phyloP scores from a whole-genome alignment of 163 green algal species.

The Chlamydomonas reinhardtii region DNA sequence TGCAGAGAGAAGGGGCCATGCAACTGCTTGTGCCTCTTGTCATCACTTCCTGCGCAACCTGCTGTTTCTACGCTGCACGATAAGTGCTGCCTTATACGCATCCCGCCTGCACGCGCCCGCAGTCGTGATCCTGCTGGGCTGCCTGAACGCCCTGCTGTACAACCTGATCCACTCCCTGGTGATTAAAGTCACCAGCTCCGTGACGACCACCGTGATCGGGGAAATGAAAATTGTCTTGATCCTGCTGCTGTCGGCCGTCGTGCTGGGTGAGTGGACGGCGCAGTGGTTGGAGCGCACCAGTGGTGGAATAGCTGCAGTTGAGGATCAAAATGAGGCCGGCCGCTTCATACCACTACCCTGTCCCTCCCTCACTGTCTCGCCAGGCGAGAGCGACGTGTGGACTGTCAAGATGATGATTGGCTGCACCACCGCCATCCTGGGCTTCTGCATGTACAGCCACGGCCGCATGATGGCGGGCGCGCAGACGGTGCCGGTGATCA shows the following conservation, averaged over 20 bases:
- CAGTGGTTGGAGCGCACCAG: neutral
- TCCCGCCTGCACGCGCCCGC: neutral
- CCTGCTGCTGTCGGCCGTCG: conserved; percentile 69
- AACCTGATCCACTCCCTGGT: conserved; percentile 72
- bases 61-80: no score
- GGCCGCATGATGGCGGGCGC: conserved; percentile 1
- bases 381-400: conserved; percentile 60
- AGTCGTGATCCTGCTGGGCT: conserved; percentile 55
- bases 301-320: no score
- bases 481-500: conserved; percentile 19
- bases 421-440: conserved; percentile 55
- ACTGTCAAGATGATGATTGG: conserved; percentile 59
- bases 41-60: no score
- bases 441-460: conserved; percentile 61
- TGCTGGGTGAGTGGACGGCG: conserved; percentile 63
- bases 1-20: no score
- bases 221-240: conserved; percentile 83
- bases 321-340: no score
- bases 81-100: no score
- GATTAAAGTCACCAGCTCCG: conserved; percentile 71
- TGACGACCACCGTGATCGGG: conserved; percentile 83
- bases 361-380: no score
- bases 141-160: conserved; percentile 69
- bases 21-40: no score
- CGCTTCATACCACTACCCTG: no score